Base-by-base conservation (phyloP, 192 early-diverging fungal species). In the Podochytrium sp. region DNA sequence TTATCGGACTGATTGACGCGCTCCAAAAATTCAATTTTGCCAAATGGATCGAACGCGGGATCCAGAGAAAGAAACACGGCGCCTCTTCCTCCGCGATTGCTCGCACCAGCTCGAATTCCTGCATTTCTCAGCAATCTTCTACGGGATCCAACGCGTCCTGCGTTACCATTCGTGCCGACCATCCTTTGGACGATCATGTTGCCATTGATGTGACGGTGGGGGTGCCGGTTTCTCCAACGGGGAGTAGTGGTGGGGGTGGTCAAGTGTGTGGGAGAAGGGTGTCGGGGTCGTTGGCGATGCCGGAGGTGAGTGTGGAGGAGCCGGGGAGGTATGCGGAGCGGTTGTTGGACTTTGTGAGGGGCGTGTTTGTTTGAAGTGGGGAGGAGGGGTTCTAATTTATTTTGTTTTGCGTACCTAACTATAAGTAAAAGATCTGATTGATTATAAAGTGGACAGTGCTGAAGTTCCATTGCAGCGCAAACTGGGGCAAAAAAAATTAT, bases 21-120 rank as follows among this genome's bases (percentile, higher is more conserved):
- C 76, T 82, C 32, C 81, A 82, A 76, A 79, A 77, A 53, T 82
- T 79, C 75, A 79, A 82, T 58, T 38, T 79, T 42, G 47, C 60
- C 20, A 82, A 82, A 74, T 79, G 78, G 81, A 40, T 82, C 35
- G 81, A 82, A 49, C 70, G 75, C 14, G 69, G 57, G 37, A 34
- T 82, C 37, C 78, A 77, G 2, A 71, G 71, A 60, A 65, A 71
- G 60, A 71, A 60, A 42, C 60, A 62, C 52, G 52, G 12, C 20
- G 30, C 41, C 20, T 10, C 16, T 25, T 62, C 60, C 7, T 20
- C 6, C 37, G 5, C 33, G 7, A 34, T 30, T 16, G n/a, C 10
- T 10, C 60, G n/a, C 18, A 34, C 39, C 7, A 62, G 39, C 32
- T 16, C 5, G 16, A n/a, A 57, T 32, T n/a, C 56, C 7, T 47